phyloP scores from a whole-genome alignment of 2,329 filamentous ascomycete genomes.

The Pleurostoma richardsiae region DNA sequence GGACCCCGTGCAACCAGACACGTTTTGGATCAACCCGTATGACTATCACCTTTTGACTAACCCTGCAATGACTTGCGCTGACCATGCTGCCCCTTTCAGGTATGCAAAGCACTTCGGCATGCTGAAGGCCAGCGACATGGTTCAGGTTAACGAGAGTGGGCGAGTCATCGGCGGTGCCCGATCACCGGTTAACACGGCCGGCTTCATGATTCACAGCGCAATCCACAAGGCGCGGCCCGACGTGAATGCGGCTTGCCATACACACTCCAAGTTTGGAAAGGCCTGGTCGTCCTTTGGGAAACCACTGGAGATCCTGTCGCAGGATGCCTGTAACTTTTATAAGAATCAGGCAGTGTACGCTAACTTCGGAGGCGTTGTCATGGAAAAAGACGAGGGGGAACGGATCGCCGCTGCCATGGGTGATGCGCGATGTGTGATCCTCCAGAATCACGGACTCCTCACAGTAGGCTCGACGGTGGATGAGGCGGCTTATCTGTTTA shows the following conservation, averaged over 20 bases:
- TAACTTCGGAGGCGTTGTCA: conserved; percentile 58
- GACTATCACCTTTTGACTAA: conserved; percentile 19
- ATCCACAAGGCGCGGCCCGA: conserved; percentile 50
- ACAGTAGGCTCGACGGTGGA: conserved; percentile 62
- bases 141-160: conserved; percentile 1
- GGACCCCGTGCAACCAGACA: conserved; percentile 54
- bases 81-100: conserved; percentile 33
- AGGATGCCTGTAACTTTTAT: conserved; percentile 49
- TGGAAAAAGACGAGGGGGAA: conserved; percentile 54
- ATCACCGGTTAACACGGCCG: conserved; percentile 31
- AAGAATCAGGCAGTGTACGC: conserved; percentile 51
- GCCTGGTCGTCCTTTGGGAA: conserved; percentile 50
- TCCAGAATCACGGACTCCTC: conserved; percentile 61
- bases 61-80: conserved; percentile 35
- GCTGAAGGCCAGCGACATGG: conserved; percentile 41
- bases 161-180: conserved; percentile 1
- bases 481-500: conserved; percentile 61
- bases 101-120: conserved; percentile 39
- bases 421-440: conserved; percentile 45
- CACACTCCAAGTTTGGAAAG: conserved; percentile 49
- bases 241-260: conserved; percentile 52
- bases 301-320: conserved; percentile 53
- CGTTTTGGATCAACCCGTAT: conserved; percentile 53
- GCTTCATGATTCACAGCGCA: conserved; percentile 53
- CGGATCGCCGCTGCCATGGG: conserved; percentile 55